These are phyloP conservation scores for Sedum album DNA, from an alignment of 164 flowering plant species.

Conservation along the genomic window DNA sequence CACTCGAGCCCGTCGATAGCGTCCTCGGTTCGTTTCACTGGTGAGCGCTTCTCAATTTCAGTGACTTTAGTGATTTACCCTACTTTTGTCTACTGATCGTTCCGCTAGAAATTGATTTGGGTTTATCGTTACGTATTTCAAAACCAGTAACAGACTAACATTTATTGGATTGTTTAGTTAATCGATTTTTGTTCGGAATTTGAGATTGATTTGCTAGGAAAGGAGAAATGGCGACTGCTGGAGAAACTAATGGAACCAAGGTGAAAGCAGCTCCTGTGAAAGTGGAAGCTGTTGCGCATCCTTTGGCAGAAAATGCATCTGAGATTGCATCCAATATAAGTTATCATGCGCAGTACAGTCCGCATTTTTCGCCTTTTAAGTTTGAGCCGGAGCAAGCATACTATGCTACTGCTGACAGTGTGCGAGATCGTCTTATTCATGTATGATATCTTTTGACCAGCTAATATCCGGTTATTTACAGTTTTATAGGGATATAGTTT, in stretches of 20 bases:
- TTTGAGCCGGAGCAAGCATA: slow-evolving; percentile 87
- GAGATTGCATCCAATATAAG: slow-evolving; percentile 78
- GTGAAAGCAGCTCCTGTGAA: slow-evolving; percentile 20
- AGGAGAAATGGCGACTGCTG: slow-evolving; percentile 25
- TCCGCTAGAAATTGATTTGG: background rate
- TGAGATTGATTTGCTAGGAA: background rate
- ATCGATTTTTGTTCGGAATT: background rate
- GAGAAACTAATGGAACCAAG: slow-evolving; percentile 18
- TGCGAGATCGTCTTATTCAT: slow-evolving; percentile 70
- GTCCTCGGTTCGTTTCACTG: too few species aligned
- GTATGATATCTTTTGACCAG: slow-evolving; percentile 20
- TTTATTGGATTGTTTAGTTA: background rate
- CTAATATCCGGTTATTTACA: background rate
- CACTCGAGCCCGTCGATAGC: too few species aligned
- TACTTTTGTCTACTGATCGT: too few species aligned
- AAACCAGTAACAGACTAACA: background rate
- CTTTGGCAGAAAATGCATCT: slow-evolving; percentile 47
- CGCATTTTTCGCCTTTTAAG: slow-evolving; percentile 89
- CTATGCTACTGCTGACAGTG: slow-evolving; percentile 84
- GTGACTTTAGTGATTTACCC: too few species aligned
- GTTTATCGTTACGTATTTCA: background rate
- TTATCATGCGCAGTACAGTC: slow-evolving; percentile 71
- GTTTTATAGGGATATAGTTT: too few species aligned
- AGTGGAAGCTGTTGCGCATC: slow-evolving; percentile 54
- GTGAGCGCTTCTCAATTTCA: too few species aligned